Evolutionary conservation across 1,139 yeast species (phyloP), one percentile per base, ranked within the genome.

Genomic region (Saccharomycopsis hybrid): DNA sequence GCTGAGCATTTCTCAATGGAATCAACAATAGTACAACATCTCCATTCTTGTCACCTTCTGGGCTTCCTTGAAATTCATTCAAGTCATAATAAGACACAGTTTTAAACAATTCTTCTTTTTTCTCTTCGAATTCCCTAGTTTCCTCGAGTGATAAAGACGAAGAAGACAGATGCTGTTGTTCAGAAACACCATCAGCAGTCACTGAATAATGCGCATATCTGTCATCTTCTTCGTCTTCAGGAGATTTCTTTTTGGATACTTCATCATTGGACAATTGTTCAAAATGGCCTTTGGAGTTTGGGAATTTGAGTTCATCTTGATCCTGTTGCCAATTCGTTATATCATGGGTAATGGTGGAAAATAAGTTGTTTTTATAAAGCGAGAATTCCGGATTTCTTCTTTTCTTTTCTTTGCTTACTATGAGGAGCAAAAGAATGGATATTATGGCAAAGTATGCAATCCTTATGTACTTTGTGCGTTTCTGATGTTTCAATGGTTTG

Each of bases 1-100:
- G 72, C 59, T 84, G 90, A 0, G 96, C 96, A 61, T 88, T 85
- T 61, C 95, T 74, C 54, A 88, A 69, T 1, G 96, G 96, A 64
- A 88, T 77, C 57, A 85, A 73, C 52, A 88, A 68, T 52, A 88
- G 68, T 11, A 88, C 80, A 46, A 82, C 76, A 57, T 87, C 94
- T n/a, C 79, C 76, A 13, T 80, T 65, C n/a, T 63, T 60, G 18
- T 67, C 67, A 2, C 90, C 94, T 44, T 73, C 69, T 3, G 72
- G 60, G 1, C 74, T 58, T 1, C 90, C 92, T 47, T 64, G 68
- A 59, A 71, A 83, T 38, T 79, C 74, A 51, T 71, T 70, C 57
- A 85, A 69, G 59, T 85, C 92, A 59, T 79, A 65, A 37, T 49
- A 51, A 47, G 49, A 40, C 7, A 41, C 46, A 5, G 52, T 51